Base-by-base conservation (phyloP, 2,329 filamentous ascomycete species). In the Colletotrichum navitas region DNA sequence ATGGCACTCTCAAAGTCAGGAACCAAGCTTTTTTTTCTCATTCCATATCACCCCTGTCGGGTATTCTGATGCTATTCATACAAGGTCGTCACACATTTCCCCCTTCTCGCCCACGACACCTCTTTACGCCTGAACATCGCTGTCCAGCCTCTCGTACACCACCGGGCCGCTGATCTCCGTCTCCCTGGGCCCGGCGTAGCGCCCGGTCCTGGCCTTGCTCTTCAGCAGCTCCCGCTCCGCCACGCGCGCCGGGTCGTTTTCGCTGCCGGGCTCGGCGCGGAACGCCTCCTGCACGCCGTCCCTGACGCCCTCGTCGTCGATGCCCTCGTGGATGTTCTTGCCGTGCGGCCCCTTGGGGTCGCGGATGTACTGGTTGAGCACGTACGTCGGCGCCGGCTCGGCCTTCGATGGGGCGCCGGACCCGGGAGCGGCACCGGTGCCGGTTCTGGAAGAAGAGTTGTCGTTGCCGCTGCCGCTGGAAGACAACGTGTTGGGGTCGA, bases 401-500 rank as follows among this genome's bases (percentile, higher is more conserved):
- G 64, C 76, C 32, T 74, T 63, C 34, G 72, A 69, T 43, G 68
- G 54, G 52, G 51, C n/a, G 54, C 61, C 66, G 60, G 66, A 58
- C 41, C 65, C 34, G 51, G 63, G 32, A 66, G 64, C 32, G 64
- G 59, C 55, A 58, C 59, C 32, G 56, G 62, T 62, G 59, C 47
- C 32, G 59, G 51, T 34, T 39, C 29, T n/a, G 32, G 49, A 29
- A n/a, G 55, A 55, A 61, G 55, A 43, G 60, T 61, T 29, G 60
- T 16, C 56, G n/a, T 7, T 45, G 43, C 29, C 18, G 54, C 55
- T 24, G 60, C 16, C 56, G 21, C 4, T 51, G 18, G 89, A 80
- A 2, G 83, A 80, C 10, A 91, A 83, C 11, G 79, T 83, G 12
- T 79, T 85, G 60, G 81, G 83, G 7, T 85, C 83, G 24, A 85